These are phyloP conservation scores for Xylaria sp. DNA, from an alignment of 495 filamentous ascomycete species.

Conservation along the genomic window DNA sequence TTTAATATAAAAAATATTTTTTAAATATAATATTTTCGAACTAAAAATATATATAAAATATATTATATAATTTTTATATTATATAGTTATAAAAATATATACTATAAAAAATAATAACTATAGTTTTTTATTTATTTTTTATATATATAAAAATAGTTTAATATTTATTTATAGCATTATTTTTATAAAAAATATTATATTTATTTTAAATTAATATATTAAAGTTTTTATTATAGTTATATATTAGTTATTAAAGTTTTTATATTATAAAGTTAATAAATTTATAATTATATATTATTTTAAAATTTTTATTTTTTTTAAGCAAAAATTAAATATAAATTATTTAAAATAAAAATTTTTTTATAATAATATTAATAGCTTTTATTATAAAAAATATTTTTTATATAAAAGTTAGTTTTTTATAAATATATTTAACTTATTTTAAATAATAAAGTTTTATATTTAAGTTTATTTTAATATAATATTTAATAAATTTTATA, in stretches of 20 bases:
- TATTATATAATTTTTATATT: neutral
- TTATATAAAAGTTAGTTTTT: neutral
- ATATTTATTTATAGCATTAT: neutral
- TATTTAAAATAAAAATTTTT: neutral
- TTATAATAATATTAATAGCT: neutral
- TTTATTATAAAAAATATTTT: slow-evolving; percentile 1
- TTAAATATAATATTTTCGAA: slow-evolving; percentile 1
- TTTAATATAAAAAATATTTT: neutral
- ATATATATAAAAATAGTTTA: neutral
- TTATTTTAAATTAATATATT: slow-evolving; percentile 18
- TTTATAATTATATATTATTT: neutral
- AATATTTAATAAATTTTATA: neutral
- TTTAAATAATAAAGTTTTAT: neutral
- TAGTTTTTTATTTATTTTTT: neutral
- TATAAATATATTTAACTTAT: neutral
- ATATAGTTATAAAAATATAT: slow-evolving; percentile 12
- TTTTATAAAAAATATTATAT: neutral
- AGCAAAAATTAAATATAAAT: neutral
- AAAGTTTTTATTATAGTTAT: slow-evolving; percentile 13
- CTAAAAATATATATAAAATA: neutral
- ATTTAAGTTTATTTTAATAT: neutral
- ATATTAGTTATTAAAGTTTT: neutral
- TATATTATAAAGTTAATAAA: neutral
- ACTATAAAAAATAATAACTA: neutral
- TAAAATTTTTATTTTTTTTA: neutral